Evolutionary conservation across 2,329 filamentous ascomycete species (phyloP).

Genomic region (Penicillium italicum): DNA sequence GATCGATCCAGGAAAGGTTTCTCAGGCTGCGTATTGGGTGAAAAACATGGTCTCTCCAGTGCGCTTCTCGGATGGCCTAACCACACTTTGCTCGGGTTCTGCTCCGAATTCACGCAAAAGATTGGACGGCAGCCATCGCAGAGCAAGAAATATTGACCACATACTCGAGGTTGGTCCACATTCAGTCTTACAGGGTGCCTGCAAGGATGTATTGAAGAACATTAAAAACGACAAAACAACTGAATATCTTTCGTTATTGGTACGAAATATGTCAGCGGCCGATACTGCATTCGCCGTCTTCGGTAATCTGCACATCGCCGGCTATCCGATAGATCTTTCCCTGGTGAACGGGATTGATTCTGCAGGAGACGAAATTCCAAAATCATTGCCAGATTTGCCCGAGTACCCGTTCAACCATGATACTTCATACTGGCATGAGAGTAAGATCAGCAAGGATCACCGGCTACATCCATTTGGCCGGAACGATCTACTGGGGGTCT

Average conservation of each 20-base stretch:
- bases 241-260: not conserved
- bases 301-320: not conserved
- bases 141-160: not conserved
- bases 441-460: slow-evolving; percentile 13
- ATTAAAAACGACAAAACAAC: not conserved
- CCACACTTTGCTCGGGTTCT: not conserved
- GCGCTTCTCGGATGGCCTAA: slow-evolving; percentile 11
- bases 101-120: not conserved
- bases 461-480: slow-evolving; percentile 8
- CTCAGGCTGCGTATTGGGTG: slow-evolving; percentile 13
- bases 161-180: slow-evolving; percentile 27
- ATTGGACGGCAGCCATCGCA: not conserved
- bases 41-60: slow-evolving; percentile 17
- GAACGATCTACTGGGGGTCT: slow-evolving; percentile 10
- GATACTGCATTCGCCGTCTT: slow-evolving; percentile 1
- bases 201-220: not conserved
- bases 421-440: slow-evolving; percentile 36
- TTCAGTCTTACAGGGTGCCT: slow-evolving; percentile 13
- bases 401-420: slow-evolving; percentile 41
- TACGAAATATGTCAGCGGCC: not conserved
- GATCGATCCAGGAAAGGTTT: slow-evolving; percentile 22
- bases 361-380: not conserved
- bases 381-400: slow-evolving; percentile 27
- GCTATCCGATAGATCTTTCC: not conserved
- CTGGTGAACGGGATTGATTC: not conserved